A percentile compares a stretch with the other conserved stretches of the same genome.
phyloP scores from a whole-genome alignment of 2,329 filamentous ascomycete species.

The Hypoxylon sp. region DNA sequence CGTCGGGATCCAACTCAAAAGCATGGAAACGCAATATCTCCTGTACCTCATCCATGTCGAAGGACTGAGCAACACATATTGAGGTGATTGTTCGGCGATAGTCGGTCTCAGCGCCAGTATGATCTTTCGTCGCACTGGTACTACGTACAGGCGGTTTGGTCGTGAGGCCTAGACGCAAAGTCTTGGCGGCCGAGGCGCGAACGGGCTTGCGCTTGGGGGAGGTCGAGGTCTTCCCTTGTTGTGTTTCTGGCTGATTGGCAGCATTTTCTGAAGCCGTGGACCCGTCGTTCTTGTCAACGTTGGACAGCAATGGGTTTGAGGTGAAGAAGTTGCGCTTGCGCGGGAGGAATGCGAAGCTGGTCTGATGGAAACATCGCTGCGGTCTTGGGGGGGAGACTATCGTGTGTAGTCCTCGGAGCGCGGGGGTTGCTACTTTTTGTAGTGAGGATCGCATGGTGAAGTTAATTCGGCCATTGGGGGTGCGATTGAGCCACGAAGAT shows the following conservation, averaged over 20 bases:
- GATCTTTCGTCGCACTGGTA: slow-evolving; percentile 60
- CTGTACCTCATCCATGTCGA: slow-evolving; percentile 73
- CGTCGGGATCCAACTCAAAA: slow-evolving; percentile 74
- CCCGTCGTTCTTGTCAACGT: slow-evolving; percentile 52
- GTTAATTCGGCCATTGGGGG: slow-evolving; percentile 48
- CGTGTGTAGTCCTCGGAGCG: slow-evolving; percentile 51
- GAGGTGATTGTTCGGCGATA: slow-evolving; percentile 66
- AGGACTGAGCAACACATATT: slow-evolving; percentile 74
- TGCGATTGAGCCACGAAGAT: slow-evolving; percentile 18
- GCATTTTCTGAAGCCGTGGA: slow-evolving; percentile 16
- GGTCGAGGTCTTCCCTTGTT: slow-evolving; percentile 42
- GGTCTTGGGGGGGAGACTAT: slow-evolving; percentile 52
- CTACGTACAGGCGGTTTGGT: slow-evolving; percentile 74
- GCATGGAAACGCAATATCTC: slow-evolving; percentile 71
- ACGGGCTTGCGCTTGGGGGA: slow-evolving; percentile 63
- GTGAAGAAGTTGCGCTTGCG: slow-evolving; percentile 76
- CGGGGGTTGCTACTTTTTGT: slow-evolving; percentile 47
- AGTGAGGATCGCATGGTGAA: slow-evolving; percentile 51
- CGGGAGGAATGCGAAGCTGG: slow-evolving; percentile 61
- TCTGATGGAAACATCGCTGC: slow-evolving; percentile 63
- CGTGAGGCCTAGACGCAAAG: slow-evolving; percentile 85
- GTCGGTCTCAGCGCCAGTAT: slow-evolving; percentile 53
- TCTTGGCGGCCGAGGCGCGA: slow-evolving; percentile 69
- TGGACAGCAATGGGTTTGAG: slow-evolving; percentile 70
- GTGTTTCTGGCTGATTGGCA: slow-evolving; percentile 19